Conservation (phyloP, 768 basidiomycete species). For the Suillus plorans region DNA sequence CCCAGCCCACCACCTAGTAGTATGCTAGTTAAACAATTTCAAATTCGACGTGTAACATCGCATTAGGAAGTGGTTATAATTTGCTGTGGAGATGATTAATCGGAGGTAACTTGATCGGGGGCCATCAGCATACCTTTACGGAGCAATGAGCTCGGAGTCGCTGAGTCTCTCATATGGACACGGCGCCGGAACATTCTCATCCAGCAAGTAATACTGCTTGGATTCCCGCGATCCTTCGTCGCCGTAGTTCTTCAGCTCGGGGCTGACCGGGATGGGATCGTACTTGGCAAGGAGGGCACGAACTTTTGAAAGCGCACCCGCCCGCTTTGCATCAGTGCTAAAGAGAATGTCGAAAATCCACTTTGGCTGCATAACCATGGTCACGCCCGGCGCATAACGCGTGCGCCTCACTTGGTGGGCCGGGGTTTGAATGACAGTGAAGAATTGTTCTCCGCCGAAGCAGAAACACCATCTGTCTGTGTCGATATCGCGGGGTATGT, state of each 20-base stretch:
- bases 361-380: conserved; percentile 24
- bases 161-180: conserved; percentile 18
- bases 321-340: conserved; percentile 18
- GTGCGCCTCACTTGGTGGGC: conserved; percentile 24
- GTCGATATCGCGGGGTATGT: conserved; percentile 21
- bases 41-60: not conserved
- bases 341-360: conserved; percentile 26
- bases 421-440: conserved; percentile 21
- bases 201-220: conserved; percentile 22
- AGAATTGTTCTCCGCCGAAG: conserved; percentile 22
- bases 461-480: conserved; percentile 22
- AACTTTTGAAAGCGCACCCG: conserved; percentile 19
- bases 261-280: conserved; percentile 22
- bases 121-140: not conserved
- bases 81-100: not conserved
- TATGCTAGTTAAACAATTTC: not conserved
- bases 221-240: conserved; percentile 21
- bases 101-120: not conserved
- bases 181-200: conserved; percentile 20
- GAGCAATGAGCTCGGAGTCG: conserved; percentile 4
- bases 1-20: not conserved
- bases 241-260: conserved; percentile 23
- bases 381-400: conserved; percentile 18
- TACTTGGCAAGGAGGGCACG: conserved; percentile 17
- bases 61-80: conserved; percentile 10